Evolutionary conservation across 441 rosid genomes (phyloP).

Genomic region (Isatis lusitanica): DNA sequence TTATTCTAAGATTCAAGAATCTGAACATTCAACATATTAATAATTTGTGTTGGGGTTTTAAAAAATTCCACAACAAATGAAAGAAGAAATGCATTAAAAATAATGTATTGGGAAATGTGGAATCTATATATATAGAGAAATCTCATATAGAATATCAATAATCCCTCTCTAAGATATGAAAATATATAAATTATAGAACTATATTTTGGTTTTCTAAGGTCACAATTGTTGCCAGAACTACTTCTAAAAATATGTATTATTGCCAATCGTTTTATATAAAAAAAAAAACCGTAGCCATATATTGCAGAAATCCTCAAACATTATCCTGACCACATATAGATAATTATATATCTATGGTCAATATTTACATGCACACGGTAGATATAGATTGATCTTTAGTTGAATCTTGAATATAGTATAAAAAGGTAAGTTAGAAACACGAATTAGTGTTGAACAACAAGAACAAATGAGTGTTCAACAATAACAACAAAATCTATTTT

Average conservation of each 20-base stretch:
- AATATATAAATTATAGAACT: not conserved
- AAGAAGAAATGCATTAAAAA: not conserved
- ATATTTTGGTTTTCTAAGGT: not conserved
- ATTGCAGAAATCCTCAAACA: not conserved
- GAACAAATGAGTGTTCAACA: not conserved
- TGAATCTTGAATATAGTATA: not conserved
- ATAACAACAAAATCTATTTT: no score
- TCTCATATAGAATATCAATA: not conserved
- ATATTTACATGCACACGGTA: not conserved
- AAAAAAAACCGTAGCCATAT: not conserved
- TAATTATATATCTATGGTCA: not conserved
- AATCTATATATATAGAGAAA: not conserved
- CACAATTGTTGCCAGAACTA: not conserved
- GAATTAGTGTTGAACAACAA: not conserved
- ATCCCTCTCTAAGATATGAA: not conserved
- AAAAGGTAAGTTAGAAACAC: not conserved
- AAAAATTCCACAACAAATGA: not conserved
- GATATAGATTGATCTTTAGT: not conserved
- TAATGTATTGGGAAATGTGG: not conserved
- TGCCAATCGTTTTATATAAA: not conserved
- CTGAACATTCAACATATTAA: not conserved
- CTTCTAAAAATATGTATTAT: not conserved
- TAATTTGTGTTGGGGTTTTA: not conserved
- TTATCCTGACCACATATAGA: not conserved
- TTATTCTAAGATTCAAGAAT: not conserved